phyloP scores from a whole-genome alignment of 495 filamentous ascomycete species.

The Penicillium arizonense region DNA sequence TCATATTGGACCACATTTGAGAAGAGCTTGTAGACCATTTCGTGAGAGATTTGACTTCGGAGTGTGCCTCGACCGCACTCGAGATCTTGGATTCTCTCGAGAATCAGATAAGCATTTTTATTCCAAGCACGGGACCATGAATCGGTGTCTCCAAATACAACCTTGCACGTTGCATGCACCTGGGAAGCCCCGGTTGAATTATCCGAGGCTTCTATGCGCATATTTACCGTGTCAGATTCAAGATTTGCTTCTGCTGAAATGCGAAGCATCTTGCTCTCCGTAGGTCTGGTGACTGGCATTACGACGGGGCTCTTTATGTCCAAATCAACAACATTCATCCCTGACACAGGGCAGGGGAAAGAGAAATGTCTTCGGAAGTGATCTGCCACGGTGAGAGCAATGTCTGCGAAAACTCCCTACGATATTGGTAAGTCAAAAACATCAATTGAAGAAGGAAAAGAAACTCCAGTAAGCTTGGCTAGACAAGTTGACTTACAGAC shows the following conservation, averaged over 20 bases:
- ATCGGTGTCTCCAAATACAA: background rate
- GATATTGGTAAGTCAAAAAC: background rate
- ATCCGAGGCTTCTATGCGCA: background rate
- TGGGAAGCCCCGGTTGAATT: background rate
- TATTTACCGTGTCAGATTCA: background rate
- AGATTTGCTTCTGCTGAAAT: background rate
- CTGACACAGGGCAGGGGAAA: background rate
- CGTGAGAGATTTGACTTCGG: background rate
- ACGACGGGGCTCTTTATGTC: background rate
- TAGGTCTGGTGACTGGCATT: background rate
- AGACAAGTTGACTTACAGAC: background rate
- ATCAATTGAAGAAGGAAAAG: no score
- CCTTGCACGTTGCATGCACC: background rate
- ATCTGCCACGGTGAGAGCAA: background rate
- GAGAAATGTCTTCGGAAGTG: background rate
- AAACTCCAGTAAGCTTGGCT: no score
- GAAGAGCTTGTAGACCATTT: background rate
- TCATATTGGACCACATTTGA: background rate
- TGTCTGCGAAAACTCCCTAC: background rate
- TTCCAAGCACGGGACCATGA: slow-evolving; percentile 37
- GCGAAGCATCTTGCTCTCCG: background rate
- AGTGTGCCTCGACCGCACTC: background rate
- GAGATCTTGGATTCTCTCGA: background rate
- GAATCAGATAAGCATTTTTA: background rate
- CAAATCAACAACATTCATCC: background rate